Evolutionary conservation across 306 rosid species (phyloP).

Genomic region (Albizia julibrissin): DNA sequence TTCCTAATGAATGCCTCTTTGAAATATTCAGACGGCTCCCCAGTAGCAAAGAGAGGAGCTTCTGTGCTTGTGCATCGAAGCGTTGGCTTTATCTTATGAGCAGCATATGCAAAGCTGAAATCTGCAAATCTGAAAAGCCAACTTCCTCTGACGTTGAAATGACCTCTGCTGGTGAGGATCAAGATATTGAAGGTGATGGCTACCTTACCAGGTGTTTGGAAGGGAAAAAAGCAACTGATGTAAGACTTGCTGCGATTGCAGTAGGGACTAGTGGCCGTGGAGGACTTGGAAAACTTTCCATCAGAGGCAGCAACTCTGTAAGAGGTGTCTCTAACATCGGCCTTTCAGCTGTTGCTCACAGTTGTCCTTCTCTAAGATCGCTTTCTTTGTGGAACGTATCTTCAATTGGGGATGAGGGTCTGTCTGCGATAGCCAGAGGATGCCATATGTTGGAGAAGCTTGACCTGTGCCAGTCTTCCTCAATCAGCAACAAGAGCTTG

Average conservation of each 20-base stretch:
- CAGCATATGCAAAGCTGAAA: slow-evolving; percentile 60
- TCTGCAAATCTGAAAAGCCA: slow-evolving; percentile 2
- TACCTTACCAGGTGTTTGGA: slow-evolving; percentile 82
- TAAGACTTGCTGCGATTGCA: slow-evolving; percentile 85
- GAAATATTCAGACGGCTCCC: slow-evolving; percentile 75
- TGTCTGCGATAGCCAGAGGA: slow-evolving; percentile 68
- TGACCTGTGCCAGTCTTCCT: slow-evolving; percentile 68
- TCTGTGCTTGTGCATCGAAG: slow-evolving; percentile 79
- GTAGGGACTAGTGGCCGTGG: slow-evolving; percentile 82
- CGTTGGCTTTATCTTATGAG: slow-evolving; percentile 78
- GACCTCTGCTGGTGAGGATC: slow-evolving; percentile 47
- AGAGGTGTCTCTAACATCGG: slow-evolving; percentile 76
- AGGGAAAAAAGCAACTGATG: slow-evolving; percentile 86
- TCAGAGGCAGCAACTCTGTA: slow-evolving; percentile 66
- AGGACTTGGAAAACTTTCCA: slow-evolving; percentile 83
- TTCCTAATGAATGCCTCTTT: slow-evolving; percentile 89
- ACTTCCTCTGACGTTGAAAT: slow-evolving; percentile 43
- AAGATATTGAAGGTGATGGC: slow-evolving; percentile 61
- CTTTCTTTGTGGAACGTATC: slow-evolving; percentile 81
- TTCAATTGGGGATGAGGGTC: slow-evolving; percentile 67
- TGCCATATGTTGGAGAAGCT: slow-evolving; percentile 82
- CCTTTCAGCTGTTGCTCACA: slow-evolving; percentile 68
- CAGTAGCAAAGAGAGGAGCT: slow-evolving; percentile 66
- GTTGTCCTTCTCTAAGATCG: slow-evolving; percentile 73
- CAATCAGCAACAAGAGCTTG: slow-evolving; percentile 73